phyloP scores from a whole-genome alignment of 1,284 basidiomycete species.

The Sphaerobolus stellatus region DNA sequence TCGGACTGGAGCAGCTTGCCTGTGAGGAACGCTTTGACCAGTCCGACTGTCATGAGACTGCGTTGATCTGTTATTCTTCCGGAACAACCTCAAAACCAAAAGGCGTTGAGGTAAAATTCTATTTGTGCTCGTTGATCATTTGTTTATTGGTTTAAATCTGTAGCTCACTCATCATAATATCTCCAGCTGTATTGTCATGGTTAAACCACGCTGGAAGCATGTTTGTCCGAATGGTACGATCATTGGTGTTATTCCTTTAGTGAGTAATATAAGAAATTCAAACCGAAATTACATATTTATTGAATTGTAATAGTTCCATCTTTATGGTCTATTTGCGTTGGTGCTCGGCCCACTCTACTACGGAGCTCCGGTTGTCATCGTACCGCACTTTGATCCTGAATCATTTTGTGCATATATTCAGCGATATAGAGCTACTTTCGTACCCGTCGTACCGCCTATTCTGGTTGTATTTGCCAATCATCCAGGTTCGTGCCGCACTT shows the following conservation, averaged over 20 bases:
- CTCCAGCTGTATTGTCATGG: not conserved
- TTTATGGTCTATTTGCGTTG: slow-evolving; percentile 23
- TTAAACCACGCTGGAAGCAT: not conserved
- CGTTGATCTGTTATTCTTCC: not conserved
- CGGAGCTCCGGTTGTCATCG: slow-evolving; percentile 64
- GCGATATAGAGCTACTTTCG: slow-evolving; percentile 59
- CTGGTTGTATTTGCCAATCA: slow-evolving; percentile 70
- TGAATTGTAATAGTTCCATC: not conserved
- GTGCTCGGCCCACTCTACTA: slow-evolving; percentile 59
- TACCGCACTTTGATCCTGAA: slow-evolving; percentile 72
- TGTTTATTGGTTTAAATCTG: not conserved
- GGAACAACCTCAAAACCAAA: not conserved
- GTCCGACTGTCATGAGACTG: not conserved
- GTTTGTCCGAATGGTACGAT: not conserved
- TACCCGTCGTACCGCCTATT: slow-evolving; percentile 83
- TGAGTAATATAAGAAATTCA: not conserved
- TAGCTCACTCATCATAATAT: not conserved
- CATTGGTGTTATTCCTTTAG: not conserved
- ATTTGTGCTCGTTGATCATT: not conserved
- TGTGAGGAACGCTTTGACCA: not conserved
- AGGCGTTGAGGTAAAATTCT: not conserved
- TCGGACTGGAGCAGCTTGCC: not conserved
- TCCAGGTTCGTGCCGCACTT: slow-evolving; percentile 41
- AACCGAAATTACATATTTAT: not conserved
- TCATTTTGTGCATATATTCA: slow-evolving; percentile 66